A percentile compares a stretch with the other conserved stretches of the same genome.
Evolutionary conservation across 2,329 filamentous ascomycete species (phyloP).

Genomic region (Teratosphaeria viscida): DNA sequence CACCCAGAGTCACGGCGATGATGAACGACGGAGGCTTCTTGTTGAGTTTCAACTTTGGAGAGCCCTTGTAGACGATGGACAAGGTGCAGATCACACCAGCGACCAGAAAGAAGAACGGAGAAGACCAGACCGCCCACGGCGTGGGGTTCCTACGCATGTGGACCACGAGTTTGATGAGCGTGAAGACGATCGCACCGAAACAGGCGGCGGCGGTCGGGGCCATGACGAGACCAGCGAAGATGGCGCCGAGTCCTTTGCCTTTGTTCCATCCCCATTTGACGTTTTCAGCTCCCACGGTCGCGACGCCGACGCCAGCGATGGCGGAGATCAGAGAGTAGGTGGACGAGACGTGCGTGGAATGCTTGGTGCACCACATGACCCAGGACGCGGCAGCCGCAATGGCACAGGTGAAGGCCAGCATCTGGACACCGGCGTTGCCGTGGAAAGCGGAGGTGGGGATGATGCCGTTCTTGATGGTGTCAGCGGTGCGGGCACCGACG

Average conservation of each 20-base stretch:
- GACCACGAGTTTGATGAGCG: constrained; percentile 39
- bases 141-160: constrained; percentile 41
- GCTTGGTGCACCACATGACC: constrained; percentile 46
- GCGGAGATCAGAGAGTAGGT: constrained; percentile 52
- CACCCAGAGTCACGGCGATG: constrained; percentile 40
- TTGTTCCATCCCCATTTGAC: constrained; percentile 34
- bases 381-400: constrained; percentile 41
- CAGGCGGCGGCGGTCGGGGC: constrained; percentile 38
- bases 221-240: constrained; percentile 36
- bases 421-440: constrained; percentile 33
- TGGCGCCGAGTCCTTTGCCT: constrained; percentile 36
- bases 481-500: constrained; percentile 43
- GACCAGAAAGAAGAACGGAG: constrained; percentile 40
- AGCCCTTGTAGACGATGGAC: constrained; percentile 47
- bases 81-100: constrained; percentile 43
- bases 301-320: constrained; percentile 50
- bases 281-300: constrained; percentile 36
- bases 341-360: constrained; percentile 50
- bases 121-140: constrained; percentile 39
- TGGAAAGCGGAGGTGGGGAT: constrained; percentile 41
- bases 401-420: constrained; percentile 37
- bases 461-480: constrained; percentile 52
- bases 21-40: constrained; percentile 34
- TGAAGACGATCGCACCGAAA: constrained; percentile 42
- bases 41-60: constrained; percentile 35